Evolutionary conservation across 257 asterid species (phyloP).

Genomic region (Petrea volubilis): DNA sequence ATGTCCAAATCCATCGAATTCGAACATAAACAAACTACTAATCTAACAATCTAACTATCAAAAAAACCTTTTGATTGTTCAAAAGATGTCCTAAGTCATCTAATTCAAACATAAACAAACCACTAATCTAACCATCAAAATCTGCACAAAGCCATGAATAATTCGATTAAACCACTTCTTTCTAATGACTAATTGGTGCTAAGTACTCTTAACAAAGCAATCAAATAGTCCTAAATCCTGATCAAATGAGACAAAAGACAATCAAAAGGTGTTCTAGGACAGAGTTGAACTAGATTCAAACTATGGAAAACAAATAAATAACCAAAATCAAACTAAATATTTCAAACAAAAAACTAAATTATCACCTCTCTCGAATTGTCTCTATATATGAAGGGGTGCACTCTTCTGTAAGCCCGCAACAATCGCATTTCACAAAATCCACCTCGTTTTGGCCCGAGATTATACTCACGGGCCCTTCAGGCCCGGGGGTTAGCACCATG

Average conservation of each 20-base stretch:
- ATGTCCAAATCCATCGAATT: too few relatives aligned
- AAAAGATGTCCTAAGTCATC: too few relatives aligned
- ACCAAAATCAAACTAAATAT: not conserved
- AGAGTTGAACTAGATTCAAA: not conserved
- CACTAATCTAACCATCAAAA: too few relatives aligned
- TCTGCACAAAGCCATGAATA: too few relatives aligned
- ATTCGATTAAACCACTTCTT: too few relatives aligned
- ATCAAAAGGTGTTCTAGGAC: not conserved
- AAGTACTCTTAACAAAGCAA: too few relatives aligned
- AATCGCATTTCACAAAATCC: constrained; percentile 49
- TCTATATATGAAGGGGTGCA: constrained; percentile 57
- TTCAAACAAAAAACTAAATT: not conserved
- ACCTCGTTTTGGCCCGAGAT: constrained; percentile 39
- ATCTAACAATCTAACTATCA: too few relatives aligned
- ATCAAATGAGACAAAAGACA: not conserved
- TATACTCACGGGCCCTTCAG: constrained; percentile 32
- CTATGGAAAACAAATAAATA: not conserved
- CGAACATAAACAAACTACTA: too few relatives aligned
- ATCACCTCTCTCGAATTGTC: constrained; percentile 43
- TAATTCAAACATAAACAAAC: too few relatives aligned
- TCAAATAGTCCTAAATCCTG: not conserved
- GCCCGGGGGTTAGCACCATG: constrained; percentile 34
- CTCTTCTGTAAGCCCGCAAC: constrained; percentile 67
- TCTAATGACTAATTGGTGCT: too few relatives aligned
- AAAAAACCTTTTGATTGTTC: too few relatives aligned